phyloP scores from a whole-genome alignment of 495 filamentous ascomycete genomes.

The Aspergillus wentii region DNA sequence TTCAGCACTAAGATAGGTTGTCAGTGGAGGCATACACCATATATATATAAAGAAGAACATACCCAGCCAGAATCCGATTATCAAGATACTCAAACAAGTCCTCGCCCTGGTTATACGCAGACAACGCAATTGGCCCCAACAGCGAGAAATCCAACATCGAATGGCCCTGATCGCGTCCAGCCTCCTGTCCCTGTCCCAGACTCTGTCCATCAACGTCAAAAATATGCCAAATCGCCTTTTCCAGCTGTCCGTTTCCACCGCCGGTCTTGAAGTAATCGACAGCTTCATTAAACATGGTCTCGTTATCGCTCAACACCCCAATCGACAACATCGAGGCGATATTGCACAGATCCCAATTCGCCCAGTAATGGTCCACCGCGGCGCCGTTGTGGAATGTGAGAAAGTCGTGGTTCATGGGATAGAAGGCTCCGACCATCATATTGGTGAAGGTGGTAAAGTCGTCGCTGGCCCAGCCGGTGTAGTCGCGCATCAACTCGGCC shows the following conservation, averaged over 20 bases:
- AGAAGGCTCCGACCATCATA: constrained; percentile 31
- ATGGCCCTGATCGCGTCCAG: constrained; percentile 42
- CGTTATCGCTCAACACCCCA: constrained; percentile 35
- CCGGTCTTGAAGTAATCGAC: constrained; percentile 33
- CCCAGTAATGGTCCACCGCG: constrained; percentile 32
- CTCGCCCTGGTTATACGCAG: constrained; percentile 36
- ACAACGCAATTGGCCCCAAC: constrained; percentile 33
- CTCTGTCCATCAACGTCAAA: constrained; percentile 17
- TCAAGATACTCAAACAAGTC: constrained; percentile 29
- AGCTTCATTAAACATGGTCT: constrained; percentile 30
- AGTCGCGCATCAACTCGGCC: constrained; percentile 37
- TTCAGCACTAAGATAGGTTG: constrained; percentile 21
- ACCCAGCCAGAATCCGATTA: constrained; percentile 34
- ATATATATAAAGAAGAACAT: background rate
- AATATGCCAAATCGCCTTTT: constrained; percentile 23
- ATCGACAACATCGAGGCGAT: constrained; percentile 32
- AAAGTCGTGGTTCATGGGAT: constrained; percentile 28
- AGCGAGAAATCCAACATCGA: constrained; percentile 30
- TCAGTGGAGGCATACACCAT: background rate
- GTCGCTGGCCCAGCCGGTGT: constrained; percentile 21
- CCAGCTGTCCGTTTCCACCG: constrained; percentile 28
- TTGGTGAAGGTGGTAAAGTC: constrained; percentile 14
- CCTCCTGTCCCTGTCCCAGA: constrained; percentile 37
- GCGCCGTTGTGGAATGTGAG: constrained; percentile 24
- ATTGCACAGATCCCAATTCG: constrained; percentile 46